These are phyloP conservation scores for Scheffersomyces parashehatae DNA, from an alignment of 1,139 yeast species.

Conservation along the genomic window DNA sequence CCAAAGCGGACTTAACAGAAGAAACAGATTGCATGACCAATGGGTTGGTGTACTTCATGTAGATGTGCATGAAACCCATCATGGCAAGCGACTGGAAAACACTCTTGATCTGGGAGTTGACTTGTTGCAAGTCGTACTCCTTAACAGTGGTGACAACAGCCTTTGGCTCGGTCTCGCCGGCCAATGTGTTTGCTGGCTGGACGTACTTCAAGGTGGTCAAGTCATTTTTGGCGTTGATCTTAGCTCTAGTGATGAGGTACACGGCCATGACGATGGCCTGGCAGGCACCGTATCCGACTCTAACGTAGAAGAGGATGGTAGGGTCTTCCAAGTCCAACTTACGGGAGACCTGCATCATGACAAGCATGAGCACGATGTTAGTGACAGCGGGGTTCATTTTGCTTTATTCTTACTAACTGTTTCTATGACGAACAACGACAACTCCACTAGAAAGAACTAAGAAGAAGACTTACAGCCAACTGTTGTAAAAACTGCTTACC, in stretches of 20 bases:
- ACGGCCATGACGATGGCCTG: constrained; percentile 65
- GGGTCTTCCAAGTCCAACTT: constrained; percentile 90
- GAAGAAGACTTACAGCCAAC: too few relatives aligned
- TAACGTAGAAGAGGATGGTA: constrained; percentile 68
- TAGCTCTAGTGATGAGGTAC: constrained; percentile 62
- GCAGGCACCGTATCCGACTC: constrained; percentile 69
- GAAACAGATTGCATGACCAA: constrained; percentile 92
- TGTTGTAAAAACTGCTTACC: too few relatives aligned
- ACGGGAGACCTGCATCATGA: constrained; percentile 96
- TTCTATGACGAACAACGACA: too few relatives aligned
- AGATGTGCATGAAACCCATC: constrained; percentile 98
- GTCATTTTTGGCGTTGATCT: constrained; percentile 78
- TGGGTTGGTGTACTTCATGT: constrained; percentile 98
- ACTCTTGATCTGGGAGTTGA: constrained; percentile 75
- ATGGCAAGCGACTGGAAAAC: constrained; percentile 89
- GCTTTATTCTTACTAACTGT: not conserved
- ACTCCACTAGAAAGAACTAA: too few relatives aligned
- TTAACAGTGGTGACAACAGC: constrained; percentile 88
- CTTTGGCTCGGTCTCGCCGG: constrained; percentile 70
- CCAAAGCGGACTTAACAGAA: constrained; percentile 87
- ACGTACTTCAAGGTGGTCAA: constrained; percentile 89
- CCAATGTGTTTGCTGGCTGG: constrained; percentile 79
- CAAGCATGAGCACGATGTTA: constrained; percentile 87
- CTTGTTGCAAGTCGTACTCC: constrained; percentile 91
- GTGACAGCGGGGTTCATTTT: constrained; percentile 83